These are phyloP conservation scores for Auricularia sp. DNA, from an alignment of 768 basidiomycete genomes.

Conservation along the genomic window DNA sequence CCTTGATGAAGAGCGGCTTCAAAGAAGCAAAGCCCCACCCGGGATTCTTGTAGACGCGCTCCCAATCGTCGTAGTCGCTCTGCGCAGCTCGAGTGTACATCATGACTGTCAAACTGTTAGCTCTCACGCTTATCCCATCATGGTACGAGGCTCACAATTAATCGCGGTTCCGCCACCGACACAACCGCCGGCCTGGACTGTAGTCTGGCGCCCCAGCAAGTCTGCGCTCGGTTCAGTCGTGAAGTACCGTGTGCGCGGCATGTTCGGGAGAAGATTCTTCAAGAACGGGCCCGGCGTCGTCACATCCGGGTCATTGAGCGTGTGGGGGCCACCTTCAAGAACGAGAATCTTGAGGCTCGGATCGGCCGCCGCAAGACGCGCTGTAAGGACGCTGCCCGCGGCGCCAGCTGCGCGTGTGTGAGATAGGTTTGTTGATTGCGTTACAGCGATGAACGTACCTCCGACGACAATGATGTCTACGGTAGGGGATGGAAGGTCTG, in stretches of 20 bases:
- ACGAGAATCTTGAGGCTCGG: slow-evolving; percentile 48
- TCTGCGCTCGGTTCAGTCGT: slow-evolving; percentile 30
- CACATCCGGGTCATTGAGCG: slow-evolving; percentile 36
- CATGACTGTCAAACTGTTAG: slow-evolving; percentile 21
- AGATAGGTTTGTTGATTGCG: background rate
- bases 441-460: slow-evolving; percentile 26
- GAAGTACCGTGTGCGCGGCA: slow-evolving; percentile 37
- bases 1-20: slow-evolving; percentile 52
- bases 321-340: slow-evolving; percentile 49
- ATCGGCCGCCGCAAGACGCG: slow-evolving; percentile 44
- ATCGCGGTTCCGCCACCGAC: slow-evolving; percentile 56
- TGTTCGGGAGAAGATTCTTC: slow-evolving; percentile 29
- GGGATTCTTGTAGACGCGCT: slow-evolving; percentile 35
- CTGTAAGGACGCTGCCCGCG: slow-evolving; percentile 47
- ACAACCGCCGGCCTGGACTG: slow-evolving; percentile 38
- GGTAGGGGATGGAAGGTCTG: slow-evolving; percentile 14
- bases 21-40: slow-evolving; percentile 54
- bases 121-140: background rate
- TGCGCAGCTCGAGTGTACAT: slow-evolving; percentile 51
- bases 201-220: slow-evolving; percentile 33
- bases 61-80: slow-evolving; percentile 62
- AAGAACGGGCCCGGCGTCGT: slow-evolving; percentile 46
- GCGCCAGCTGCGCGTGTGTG: slow-evolving; percentile 31
- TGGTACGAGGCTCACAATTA: slow-evolving; percentile 33
- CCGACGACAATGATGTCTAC: slow-evolving; percentile 48